A percentile compares a stretch with the other conserved stretches of the same genome.
Conservation (phyloP, 345 rosid genomes). For the Passiflora organensis region DNA sequence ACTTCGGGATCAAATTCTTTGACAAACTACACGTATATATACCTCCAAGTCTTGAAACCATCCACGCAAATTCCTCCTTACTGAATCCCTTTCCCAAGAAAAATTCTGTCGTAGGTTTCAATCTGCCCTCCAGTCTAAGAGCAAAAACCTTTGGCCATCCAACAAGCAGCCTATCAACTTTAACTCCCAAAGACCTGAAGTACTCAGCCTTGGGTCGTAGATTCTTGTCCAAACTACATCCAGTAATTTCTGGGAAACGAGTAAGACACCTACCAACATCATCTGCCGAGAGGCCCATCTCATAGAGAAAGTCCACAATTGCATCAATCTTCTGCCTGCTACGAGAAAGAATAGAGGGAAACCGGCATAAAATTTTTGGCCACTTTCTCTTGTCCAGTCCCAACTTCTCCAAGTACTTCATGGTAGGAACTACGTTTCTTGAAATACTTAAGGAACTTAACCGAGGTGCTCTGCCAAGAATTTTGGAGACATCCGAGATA, state of each 20-base stretch:
- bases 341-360: slow-evolving; percentile 75
- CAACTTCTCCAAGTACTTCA: slow-evolving; percentile 61
- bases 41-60: slow-evolving; percentile 80
- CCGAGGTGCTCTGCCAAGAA: slow-evolving; percentile 75
- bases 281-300: slow-evolving; percentile 62
- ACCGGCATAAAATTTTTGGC: no score
- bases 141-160: slow-evolving; percentile 81
- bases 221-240: slow-evolving; percentile 81
- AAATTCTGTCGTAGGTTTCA: slow-evolving; percentile 78
- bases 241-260: slow-evolving; percentile 61
- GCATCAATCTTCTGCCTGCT: slow-evolving; percentile 66
- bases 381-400: slow-evolving; percentile 65
- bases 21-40: slow-evolving; percentile 73
- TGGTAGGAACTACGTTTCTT: slow-evolving; percentile 71
- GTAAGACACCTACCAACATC: slow-evolving; percentile 69
- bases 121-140: slow-evolving; percentile 65
- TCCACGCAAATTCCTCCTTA: slow-evolving; percentile 53
- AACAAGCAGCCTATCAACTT: slow-evolving; percentile 56
- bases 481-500: slow-evolving; percentile 51
- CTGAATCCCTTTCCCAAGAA: slow-evolving; percentile 63
- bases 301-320: slow-evolving; percentile 58
- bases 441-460: slow-evolving; percentile 76
- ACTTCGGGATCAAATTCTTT: slow-evolving; percentile 67
- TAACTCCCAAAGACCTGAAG: slow-evolving; percentile 56
- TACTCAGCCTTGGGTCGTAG: slow-evolving; percentile 72